Percentiles rank a stretch among this genome's conserved stretches.
phyloP scores from a whole-genome alignment of 2,329 filamentous ascomycete species.

The Colletotrichum brevisporum region DNA sequence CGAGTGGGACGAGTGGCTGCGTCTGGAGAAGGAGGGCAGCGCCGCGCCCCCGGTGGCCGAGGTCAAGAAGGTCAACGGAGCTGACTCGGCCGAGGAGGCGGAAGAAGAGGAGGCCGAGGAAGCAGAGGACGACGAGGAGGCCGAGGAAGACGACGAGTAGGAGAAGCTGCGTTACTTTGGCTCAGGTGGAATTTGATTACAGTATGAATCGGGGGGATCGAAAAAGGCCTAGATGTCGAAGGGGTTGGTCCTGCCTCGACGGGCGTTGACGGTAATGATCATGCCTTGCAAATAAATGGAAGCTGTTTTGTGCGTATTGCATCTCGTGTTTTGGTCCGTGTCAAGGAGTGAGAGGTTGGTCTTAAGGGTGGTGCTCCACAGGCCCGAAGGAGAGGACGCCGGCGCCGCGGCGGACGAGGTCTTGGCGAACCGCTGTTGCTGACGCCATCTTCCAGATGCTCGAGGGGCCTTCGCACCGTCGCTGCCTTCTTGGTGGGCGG shows the following conservation, averaged over 20 bases:
- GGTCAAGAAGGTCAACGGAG: constrained; percentile 44
- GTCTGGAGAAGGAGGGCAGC: constrained; percentile 81
- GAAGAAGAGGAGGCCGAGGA: constrained; percentile 46
- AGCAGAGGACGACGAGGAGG: constrained; percentile 45
- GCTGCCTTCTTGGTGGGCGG: constrained; percentile 31
- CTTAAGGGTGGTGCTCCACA: constrained; percentile 17
- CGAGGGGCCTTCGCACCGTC: too few species aligned
- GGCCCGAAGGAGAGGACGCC: not conserved
- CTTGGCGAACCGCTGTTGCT: too few species aligned
- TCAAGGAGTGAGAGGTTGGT: not conserved
- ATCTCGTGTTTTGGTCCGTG: not conserved
- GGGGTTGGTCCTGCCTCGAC: constrained; percentile 39
- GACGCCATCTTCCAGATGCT: too few species aligned
- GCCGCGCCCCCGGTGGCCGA: constrained; percentile 51
- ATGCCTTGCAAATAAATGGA: constrained; percentile 42
- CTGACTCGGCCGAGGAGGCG: constrained; percentile 44
- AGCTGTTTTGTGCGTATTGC: constrained; percentile 21
- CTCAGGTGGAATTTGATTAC: constrained; percentile 31
- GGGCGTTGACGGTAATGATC: constrained; percentile 44
- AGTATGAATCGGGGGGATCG: constrained; percentile 31
- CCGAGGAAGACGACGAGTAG: constrained; percentile 43
- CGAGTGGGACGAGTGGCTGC: constrained; percentile 93
- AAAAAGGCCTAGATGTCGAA: constrained; percentile 42
- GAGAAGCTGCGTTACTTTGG: constrained; percentile 24
- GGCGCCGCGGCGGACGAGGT: constrained; percentile 3